Conservation (phyloP, 805 yeast species). For the Candida palmyrensis region DNA sequence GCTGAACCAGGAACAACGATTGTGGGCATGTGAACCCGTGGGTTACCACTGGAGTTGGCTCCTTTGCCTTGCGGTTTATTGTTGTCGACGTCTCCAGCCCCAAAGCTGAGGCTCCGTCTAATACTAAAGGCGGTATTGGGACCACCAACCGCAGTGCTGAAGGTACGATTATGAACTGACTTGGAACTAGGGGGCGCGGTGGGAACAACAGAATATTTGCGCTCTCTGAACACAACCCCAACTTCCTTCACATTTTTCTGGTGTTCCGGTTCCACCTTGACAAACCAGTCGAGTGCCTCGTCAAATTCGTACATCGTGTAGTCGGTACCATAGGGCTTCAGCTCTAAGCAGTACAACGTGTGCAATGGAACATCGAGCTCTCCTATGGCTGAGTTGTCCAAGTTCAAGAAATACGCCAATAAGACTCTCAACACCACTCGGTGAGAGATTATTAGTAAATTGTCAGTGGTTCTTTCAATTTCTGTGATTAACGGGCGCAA, state of each 20-base stretch:
- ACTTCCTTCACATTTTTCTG: slow-evolving; percentile 61
- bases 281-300: slow-evolving; percentile 73
- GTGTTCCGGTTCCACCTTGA: slow-evolving; percentile 54
- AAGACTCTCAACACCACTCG: slow-evolving; percentile 86
- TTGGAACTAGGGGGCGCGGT: slow-evolving; percentile 56
- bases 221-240: slow-evolving; percentile 62
- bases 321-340: slow-evolving; percentile 93
- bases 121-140: slow-evolving; percentile 16
- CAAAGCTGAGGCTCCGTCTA: slow-evolving; percentile 19
- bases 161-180: slow-evolving; percentile 3
- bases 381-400: slow-evolving; percentile 74
- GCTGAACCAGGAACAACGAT: neutral
- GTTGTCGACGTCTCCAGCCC: slow-evolving; percentile 5
- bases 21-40: too few species aligned
- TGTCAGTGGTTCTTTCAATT: slow-evolving; percentile 86
- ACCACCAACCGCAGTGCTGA: slow-evolving; percentile 4
- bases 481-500: slow-evolving; percentile 88
- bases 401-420: slow-evolving; percentile 82
- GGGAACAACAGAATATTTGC: slow-evolving; percentile 71
- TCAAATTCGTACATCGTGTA: slow-evolving; percentile 88
- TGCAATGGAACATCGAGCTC: slow-evolving; percentile 92
- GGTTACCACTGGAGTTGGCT: too few species aligned
- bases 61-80: neutral
- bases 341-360: slow-evolving; percentile 83
- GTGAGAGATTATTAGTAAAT: slow-evolving; percentile 77